Percentiles rank a stretch among this genome's conserved stretches.
Evolutionary conservation across 2,329 filamentous ascomycete genomes (phyloP).

Genomic region (Aspergillus proliferans): DNA sequence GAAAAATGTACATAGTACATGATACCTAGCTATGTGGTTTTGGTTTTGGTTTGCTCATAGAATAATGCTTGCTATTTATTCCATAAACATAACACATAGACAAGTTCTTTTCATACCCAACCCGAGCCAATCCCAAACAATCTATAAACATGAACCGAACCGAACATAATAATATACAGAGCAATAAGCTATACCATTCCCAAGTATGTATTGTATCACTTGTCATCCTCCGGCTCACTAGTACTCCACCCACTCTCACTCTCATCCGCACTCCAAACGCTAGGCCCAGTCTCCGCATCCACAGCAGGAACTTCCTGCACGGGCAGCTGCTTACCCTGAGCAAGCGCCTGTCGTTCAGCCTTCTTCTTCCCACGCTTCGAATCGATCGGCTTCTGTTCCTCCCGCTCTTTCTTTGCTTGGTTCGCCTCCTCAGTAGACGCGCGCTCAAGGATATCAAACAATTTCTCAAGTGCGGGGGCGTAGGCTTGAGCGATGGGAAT

Average conservation of each 20-base stretch:
- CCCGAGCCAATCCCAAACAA: too few relatives aligned
- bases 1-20: too few relatives aligned
- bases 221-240: slow-evolving; percentile 17
- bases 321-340: too few relatives aligned
- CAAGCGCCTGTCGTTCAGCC: neutral
- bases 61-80: too few relatives aligned
- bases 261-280: slow-evolving; percentile 31
- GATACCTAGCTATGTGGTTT: too few relatives aligned
- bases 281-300: slow-evolving; percentile 5
- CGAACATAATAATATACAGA: neutral
- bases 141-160: too few relatives aligned
- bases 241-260: slow-evolving; percentile 32
- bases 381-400: slow-evolving; percentile 13
- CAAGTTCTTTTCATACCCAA: too few relatives aligned
- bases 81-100: too few relatives aligned
- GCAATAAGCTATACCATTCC: neutral
- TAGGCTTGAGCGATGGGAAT: slow-evolving; percentile 53
- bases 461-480: slow-evolving; percentile 49
- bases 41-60: too few relatives aligned
- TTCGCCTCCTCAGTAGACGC: slow-evolving; percentile 21
- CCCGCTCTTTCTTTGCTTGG: slow-evolving; percentile 12
- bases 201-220: neutral
- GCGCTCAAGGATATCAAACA: slow-evolving; percentile 42
- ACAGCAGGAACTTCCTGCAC: neutral
- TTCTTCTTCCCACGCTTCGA: slow-evolving; percentile 17